phyloP scores from a whole-genome alignment of 2,329 filamentous ascomycete genomes.

The Neofusicoccum parvum region DNA sequence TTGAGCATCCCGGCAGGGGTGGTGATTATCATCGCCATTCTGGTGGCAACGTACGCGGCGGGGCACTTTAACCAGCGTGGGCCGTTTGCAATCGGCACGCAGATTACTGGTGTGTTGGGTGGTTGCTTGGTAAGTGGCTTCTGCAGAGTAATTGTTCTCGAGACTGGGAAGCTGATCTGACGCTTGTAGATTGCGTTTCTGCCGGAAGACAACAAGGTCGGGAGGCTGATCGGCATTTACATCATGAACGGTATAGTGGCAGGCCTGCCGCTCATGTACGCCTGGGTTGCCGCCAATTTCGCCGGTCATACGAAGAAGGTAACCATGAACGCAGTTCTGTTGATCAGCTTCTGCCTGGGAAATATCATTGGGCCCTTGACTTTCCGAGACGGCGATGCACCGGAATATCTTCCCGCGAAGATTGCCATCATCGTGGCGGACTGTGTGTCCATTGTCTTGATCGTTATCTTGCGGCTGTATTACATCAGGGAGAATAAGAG shows the following conservation, averaged over 20 bases:
- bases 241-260: conserved; percentile 27
- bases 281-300: conserved; percentile 27
- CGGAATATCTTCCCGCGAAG: conserved; percentile 42
- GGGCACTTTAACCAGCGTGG: conserved; percentile 31
- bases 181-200: conserved; percentile 25
- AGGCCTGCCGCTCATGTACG: conserved; percentile 27
- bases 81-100: conserved; percentile 26
- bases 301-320: conserved; percentile 43
- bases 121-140: conserved; percentile 7
- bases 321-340: conserved; percentile 37
- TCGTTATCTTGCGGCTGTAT: conserved; percentile 27
- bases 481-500: conserved; percentile 35
- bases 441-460: conserved; percentile 35
- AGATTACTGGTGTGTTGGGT: conserved; percentile 15
- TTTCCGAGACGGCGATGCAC: conserved; percentile 32
- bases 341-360: conserved; percentile 45
- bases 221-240: conserved; percentile 28
- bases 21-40: conserved; percentile 30
- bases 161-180: conserved; percentile 19
- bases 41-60: conserved; percentile 29
- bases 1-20: conserved; percentile 31
- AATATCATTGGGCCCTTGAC: conserved; percentile 45
- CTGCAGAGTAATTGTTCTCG: not conserved
- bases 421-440: conserved; percentile 43
- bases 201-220: conserved; percentile 23